Evolutionary conservation across 495 filamentous ascomycete species (phyloP).

Genomic region (Staphylotrichum tortipilum): DNA sequence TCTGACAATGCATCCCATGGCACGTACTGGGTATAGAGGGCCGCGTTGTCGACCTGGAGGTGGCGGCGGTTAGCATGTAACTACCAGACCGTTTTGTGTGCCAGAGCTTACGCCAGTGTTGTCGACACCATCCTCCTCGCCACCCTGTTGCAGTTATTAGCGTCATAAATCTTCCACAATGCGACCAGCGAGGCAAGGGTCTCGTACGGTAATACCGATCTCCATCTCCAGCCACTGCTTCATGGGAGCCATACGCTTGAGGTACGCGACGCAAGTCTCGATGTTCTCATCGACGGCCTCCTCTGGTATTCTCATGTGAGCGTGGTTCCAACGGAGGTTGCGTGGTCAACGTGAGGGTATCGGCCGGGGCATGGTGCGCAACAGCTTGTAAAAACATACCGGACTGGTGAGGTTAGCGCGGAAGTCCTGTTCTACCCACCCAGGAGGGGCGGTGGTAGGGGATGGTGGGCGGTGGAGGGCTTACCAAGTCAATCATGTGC

Average conservation of each 20-base stretch:
- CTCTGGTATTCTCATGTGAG: conserved; percentile 45
- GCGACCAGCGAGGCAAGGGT: neutral
- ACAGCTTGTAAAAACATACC: conserved; percentile 8
- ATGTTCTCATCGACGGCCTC: conserved; percentile 87
- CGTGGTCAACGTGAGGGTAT: neutral
- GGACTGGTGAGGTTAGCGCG: conserved; percentile 9
- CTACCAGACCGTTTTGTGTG: too few species aligned
- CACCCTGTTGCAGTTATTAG: conserved; percentile 36
- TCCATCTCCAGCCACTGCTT: conserved; percentile 99
- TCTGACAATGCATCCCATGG: too few species aligned
- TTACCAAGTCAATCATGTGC: conserved; percentile 90
- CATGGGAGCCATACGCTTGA: conserved; percentile 85
- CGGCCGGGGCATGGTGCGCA: neutral
- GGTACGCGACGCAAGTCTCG: conserved; percentile 76
- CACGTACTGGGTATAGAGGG: conserved; percentile 75
- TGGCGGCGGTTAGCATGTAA: neutral
- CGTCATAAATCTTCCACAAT: neutral
- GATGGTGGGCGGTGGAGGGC: neutral
- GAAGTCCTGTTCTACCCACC: too few species aligned
- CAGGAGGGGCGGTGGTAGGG: too few species aligned
- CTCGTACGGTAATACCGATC: conserved; percentile 25
- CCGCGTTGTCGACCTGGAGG: conserved; percentile 72
- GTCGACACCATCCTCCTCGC: conserved; percentile 92
- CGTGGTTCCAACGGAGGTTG: neutral
- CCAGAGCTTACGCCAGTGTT: conserved; percentile 46